Conservation (phyloP, 768 basidiomycete genomes). For the Tephrocybe sp. region DNA sequence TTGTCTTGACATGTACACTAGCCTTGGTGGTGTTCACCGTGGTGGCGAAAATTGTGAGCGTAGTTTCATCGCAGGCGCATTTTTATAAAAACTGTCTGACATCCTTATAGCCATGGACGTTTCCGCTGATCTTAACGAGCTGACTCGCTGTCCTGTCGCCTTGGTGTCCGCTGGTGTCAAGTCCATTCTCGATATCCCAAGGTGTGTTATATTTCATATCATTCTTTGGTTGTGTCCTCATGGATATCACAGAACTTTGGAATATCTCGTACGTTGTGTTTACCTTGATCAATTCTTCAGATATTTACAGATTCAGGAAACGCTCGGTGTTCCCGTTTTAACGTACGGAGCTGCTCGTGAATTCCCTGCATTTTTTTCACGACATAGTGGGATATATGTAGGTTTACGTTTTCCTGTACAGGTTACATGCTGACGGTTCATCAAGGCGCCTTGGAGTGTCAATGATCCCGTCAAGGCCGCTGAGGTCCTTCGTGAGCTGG, state of each 20-base stretch:
- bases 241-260: conserved; percentile 57
- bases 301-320: conserved; percentile 58
- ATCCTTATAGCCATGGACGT: conserved; percentile 77
- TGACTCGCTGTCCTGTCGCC: conserved; percentile 86
- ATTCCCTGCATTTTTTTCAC: conserved; percentile 94
- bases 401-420: conserved; percentile 21
- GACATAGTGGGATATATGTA: conserved; percentile 75
- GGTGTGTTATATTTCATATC: conserved; percentile 33
- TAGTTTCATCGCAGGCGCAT: neutral
- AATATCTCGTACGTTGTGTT: conserved; percentile 60
- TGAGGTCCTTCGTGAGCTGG: conserved; percentile 60
- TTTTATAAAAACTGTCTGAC: neutral
- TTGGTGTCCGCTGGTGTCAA: conserved; percentile 94
- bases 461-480: conserved; percentile 67
- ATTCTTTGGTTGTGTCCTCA: neutral
- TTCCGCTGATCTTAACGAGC: conserved; percentile 90
- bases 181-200: conserved; percentile 90
- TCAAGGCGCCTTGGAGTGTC: conserved; percentile 78
- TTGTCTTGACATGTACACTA: conserved; percentile 19
- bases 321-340: conserved; percentile 88
- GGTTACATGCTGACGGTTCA: neutral
- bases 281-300: neutral
- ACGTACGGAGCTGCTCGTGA: conserved; percentile 72
- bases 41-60: conserved; percentile 43
- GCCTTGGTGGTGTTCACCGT: conserved; percentile 79